A percentile compares a stretch with the other conserved stretches of the same genome.
Evolutionary conservation across 2,329 filamentous ascomycete genomes (phyloP).

Genomic region (Metarhizium humberi): DNA sequence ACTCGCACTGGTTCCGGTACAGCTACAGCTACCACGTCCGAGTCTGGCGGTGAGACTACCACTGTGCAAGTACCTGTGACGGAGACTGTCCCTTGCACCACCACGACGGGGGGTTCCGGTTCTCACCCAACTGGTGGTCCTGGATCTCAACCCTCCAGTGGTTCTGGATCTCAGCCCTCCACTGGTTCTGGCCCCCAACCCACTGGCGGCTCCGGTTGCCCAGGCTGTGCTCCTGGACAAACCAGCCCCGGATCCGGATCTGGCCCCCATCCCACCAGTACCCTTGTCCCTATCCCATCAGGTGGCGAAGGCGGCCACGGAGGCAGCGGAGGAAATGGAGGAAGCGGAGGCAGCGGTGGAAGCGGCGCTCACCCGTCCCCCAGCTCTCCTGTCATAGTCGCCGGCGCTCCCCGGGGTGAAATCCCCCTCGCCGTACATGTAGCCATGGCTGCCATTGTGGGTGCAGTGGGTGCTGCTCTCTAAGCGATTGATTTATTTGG

Average conservation of each 20-base stretch:
- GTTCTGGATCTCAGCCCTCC: neutral
- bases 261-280: neutral
- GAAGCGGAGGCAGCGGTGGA: neutral
- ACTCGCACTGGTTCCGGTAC: neutral
- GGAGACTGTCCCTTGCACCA: neutral
- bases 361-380: neutral
- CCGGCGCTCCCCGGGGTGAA: neutral
- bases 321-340: neutral
- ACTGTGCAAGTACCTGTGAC: neutral
- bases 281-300: neutral
- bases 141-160: neutral
- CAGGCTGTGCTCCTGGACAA: neutral
- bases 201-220: neutral
- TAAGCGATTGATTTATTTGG: neutral
- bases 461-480: neutral
- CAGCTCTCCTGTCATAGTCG: neutral
- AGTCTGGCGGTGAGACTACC: neutral
- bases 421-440: neutral
- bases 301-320: neutral
- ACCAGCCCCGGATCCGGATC: neutral
- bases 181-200: neutral
- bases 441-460: neutral
- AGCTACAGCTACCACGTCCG: neutral
- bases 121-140: slow-evolving; percentile 1
- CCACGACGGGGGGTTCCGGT: neutral